Percentiles rank a stretch among this genome's conserved stretches.
phyloP scores from a whole-genome alignment of 106 monocot genomes.

The Chionographis japonica region DNA sequence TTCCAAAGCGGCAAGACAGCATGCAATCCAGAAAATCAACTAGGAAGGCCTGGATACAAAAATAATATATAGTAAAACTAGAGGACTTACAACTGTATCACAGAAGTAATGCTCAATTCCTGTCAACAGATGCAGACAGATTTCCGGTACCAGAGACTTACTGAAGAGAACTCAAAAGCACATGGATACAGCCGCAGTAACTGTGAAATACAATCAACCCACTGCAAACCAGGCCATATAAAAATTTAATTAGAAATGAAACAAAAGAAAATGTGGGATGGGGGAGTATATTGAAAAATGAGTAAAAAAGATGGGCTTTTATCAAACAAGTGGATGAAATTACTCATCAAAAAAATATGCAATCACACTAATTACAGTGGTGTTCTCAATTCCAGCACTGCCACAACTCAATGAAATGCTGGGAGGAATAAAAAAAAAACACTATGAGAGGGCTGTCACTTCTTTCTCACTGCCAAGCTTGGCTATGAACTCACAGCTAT shows the following conservation, averaged over 20 bases:
- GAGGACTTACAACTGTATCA: background rate
- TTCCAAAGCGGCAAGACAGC: conserved; percentile 95
- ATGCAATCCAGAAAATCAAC: conserved; percentile 95
- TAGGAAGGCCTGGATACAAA: conserved; percentile 63
- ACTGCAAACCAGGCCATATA: conserved; percentile 46
- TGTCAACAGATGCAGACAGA: background rate
- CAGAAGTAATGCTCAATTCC: background rate
- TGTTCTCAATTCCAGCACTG: background rate
- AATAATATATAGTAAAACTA: background rate
- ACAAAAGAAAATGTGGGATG: background rate
- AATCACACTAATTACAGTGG: background rate
- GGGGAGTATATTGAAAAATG: too few relatives aligned
- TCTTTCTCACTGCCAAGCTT: too few relatives aligned
- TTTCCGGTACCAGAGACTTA: conserved; percentile 19
- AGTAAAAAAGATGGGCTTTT: too few relatives aligned
- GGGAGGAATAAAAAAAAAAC: too few relatives aligned
- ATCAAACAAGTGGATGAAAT: background rate
- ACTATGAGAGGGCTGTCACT: too few relatives aligned
- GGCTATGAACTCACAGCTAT: too few relatives aligned
- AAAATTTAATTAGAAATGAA: background rate
- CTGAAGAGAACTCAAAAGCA: conserved; percentile 95
- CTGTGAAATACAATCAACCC: conserved; percentile 95
- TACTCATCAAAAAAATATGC: background rate
- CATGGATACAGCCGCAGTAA: conserved; percentile 83
- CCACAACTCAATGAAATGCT: too few relatives aligned